Evolutionary conservation across 176 grass and related monocot species (phyloP).

Genomic region (Aechmea fasciata): DNA sequence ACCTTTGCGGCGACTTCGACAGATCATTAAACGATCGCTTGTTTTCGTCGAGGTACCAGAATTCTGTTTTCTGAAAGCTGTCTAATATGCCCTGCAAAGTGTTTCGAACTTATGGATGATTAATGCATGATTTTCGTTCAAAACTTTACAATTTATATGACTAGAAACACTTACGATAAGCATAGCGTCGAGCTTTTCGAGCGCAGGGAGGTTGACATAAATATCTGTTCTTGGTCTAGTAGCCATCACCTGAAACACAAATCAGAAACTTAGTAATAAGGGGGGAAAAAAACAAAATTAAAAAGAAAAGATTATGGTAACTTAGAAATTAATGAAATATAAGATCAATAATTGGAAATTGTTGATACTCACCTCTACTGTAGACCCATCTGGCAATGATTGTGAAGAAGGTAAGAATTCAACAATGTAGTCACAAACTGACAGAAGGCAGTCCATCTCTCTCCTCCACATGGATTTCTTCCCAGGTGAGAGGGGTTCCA

Average conservation of each 20-base stretch:
- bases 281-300: not conserved
- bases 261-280: not conserved
- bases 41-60: slow-evolving; percentile 78
- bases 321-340: not conserved
- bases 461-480: slow-evolving; percentile 80
- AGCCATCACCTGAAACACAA: slow-evolving; percentile 53
- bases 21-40: slow-evolving; percentile 18
- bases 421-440: slow-evolving; percentile 76
- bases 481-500: slow-evolving; percentile 55
- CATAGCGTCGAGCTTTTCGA: slow-evolving; percentile 88
- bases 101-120: not conserved
- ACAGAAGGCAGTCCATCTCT: slow-evolving; percentile 84
- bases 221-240: slow-evolving; percentile 64
- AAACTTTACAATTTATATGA: not conserved
- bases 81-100: slow-evolving; percentile 58
- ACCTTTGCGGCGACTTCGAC: slow-evolving; percentile 27
- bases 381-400: slow-evolving; percentile 42
- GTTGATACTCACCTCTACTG: slow-evolving; percentile 30
- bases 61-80: slow-evolving; percentile 78
- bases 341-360: not conserved
- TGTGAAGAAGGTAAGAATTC: slow-evolving; percentile 72
- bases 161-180: slow-evolving; percentile 42
- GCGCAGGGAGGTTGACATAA: slow-evolving; percentile 75
- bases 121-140: not conserved
- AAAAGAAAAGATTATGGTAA: no score